phyloP scores from a whole-genome alignment of 2,329 filamentous ascomycete genomes.

The Ophiostoma fasciatum region DNA sequence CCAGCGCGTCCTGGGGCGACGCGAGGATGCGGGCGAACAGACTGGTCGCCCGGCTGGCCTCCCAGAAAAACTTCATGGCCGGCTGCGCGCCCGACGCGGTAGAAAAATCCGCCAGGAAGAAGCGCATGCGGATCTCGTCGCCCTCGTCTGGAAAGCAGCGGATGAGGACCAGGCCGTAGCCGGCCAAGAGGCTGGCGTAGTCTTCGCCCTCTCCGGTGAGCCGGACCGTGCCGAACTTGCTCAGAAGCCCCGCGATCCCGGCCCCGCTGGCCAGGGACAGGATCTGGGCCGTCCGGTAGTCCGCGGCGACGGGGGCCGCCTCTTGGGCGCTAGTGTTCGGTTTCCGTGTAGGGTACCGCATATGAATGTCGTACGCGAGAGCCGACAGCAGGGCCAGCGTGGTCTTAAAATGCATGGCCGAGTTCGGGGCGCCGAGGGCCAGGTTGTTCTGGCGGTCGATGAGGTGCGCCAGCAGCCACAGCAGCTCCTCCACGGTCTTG shows the following conservation, averaged over 20 bases:
- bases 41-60: conserved; percentile 33
- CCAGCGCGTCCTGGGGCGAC: conserved; percentile 17
- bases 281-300: conserved; percentile 52
- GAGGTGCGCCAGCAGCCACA: conserved; percentile 55
- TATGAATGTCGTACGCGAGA: conserved; percentile 35
- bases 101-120: conserved; percentile 62
- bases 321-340: too few relatives aligned
- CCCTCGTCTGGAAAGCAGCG: conserved; percentile 68
- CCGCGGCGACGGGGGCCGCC: conserved; percentile 12
- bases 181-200: conserved; percentile 62
- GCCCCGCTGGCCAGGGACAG: conserved; percentile 58
- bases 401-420: conserved; percentile 31
- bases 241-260: conserved; percentile 51
- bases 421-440: conserved; percentile 18
- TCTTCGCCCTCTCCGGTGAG: conserved; percentile 15
- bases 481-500: conserved; percentile 25
- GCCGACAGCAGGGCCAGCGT: conserved; percentile 39
- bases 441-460: conserved; percentile 37
- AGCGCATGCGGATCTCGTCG: conserved; percentile 88
- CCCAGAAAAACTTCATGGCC: conserved; percentile 76
- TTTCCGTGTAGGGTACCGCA: conserved; percentile 20
- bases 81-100: conserved; percentile 32
- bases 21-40: conserved; percentile 22
- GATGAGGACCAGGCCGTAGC: conserved; percentile 73
- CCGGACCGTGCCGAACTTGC: conserved; percentile 21